Base-by-base conservation (phyloP, 2,329 filamentous ascomycete species). In the Colletotrichum lindemuthianum region DNA sequence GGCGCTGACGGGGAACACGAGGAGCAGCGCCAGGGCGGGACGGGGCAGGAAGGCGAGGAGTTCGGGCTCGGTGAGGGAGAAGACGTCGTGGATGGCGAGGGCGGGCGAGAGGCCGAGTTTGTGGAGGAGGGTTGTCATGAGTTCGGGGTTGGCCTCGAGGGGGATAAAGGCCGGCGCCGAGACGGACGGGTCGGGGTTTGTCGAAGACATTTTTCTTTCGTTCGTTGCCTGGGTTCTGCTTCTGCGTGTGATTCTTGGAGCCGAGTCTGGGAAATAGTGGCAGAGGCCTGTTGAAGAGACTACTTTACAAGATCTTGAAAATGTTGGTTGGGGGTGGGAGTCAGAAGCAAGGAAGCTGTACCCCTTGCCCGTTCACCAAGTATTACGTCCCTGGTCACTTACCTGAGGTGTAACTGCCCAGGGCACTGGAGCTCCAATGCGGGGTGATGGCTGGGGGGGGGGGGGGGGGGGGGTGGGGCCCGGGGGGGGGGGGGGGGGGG, bases 41-140 rank as follows among this genome's bases (percentile, higher is more conserved):
- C 94, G 92, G 0, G 96, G 94, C 43, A 98, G 88, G 78, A 97
- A 93, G 66, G 88, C 86, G 55, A 98, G 88, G 43, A 97, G 86
- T 56, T 93, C 89, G 0, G 92, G 89, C 56, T 98, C 94, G 68
- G 91, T 90, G 73, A 98, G 90, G 70, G 90, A 94, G 85, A 90
- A 97, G 76, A 98, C 92, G 78, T 98, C 95, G 82, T 96, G 90
- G 79, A 97, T 90, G 71, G 87, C 84, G 49, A 98, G 85, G 33
- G 85, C 82, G n/a, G 80, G 73, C n/a, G 91, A 91, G 60, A 98
- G 88, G 68, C 95, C 95, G 33, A 98, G 91, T 70, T 88, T 88
- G 81, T 91, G 92, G 52, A 96, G 86, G 40, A 98, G 89, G 47
- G 84, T 80, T 58, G 89, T 94, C 89, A 98, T 96, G 37, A 97